phyloP scores from a whole-genome alignment of 805 yeast genomes.

The Wickerhamomyces pijperi region DNA sequence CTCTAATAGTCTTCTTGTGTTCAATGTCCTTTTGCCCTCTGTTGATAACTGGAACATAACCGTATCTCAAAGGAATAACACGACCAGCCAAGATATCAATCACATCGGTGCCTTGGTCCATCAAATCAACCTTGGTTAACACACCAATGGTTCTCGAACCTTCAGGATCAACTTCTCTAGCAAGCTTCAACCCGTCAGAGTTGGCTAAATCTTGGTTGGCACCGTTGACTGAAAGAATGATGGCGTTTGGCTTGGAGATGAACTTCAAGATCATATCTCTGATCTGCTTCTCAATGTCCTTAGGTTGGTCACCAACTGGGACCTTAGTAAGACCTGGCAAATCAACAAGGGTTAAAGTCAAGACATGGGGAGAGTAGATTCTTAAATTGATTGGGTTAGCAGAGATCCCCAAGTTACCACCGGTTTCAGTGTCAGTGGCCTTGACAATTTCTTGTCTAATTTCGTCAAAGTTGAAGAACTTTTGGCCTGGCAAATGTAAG shows the following conservation, averaged over 20 bases:
- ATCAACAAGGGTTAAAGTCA: conserved; percentile 90
- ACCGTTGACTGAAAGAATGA: conserved; percentile 87
- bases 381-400: conserved; percentile 88
- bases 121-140: conserved; percentile 87
- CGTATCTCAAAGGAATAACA: conserved; percentile 88
- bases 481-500: conserved; percentile 80
- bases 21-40: conserved; percentile 97
- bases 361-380: conserved; percentile 86
- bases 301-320: conserved; percentile 98
- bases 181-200: conserved; percentile 90
- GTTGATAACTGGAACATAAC: conserved; percentile 93
- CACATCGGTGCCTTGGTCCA: conserved; percentile 98
- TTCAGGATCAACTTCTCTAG: conserved; percentile 96
- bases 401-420: conserved; percentile 80
- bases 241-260: conserved; percentile 91
- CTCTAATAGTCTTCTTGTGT: conserved; percentile 72
- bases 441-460: conserved; percentile 84
- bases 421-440: conserved; percentile 81
- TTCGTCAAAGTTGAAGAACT: conserved; percentile 78
- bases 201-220: conserved; percentile 97
- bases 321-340: conserved; percentile 96
- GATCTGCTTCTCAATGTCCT: conserved; percentile 90
- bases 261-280: conserved; percentile 87
- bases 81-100: conserved; percentile 91
- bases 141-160: conserved; percentile 96